A percentile compares a stretch with the other conserved stretches of the same genome.
Evolutionary conservation across 2,329 filamentous ascomycete species (phyloP).

Genomic region (Fusarium proliferatum): DNA sequence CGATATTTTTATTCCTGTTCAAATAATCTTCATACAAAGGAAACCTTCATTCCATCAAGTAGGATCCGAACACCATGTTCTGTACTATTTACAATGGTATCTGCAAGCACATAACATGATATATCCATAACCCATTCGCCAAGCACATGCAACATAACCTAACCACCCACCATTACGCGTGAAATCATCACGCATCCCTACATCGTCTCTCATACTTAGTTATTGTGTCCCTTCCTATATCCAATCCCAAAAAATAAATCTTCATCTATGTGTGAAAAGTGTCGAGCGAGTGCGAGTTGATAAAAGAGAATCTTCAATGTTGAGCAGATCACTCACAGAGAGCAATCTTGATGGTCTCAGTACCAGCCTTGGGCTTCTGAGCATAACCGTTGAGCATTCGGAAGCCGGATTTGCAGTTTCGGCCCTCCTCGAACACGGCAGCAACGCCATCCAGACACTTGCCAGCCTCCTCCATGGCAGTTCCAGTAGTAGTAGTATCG

Average conservation of each 20-base stretch:
- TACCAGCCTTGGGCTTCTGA: constrained; percentile 64
- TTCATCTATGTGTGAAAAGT: constrained; percentile 28
- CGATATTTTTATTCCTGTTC: neutral
- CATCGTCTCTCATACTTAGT: constrained; percentile 31
- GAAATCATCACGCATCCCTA: constrained; percentile 36
- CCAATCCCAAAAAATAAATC: constrained; percentile 7
- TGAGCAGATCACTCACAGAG: constrained; percentile 40
- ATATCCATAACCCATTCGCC: constrained; percentile 43
- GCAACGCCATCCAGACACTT: constrained; percentile 70
- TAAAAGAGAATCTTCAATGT: constrained; percentile 39
- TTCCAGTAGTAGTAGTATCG: constrained; percentile 63
- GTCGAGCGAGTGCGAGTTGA: constrained; percentile 25
- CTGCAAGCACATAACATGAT: constrained; percentile 35
- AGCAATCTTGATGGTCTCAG: constrained; percentile 54
- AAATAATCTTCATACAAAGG: neutral
- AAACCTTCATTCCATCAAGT: constrained; percentile 21
- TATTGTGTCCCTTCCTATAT: constrained; percentile 20
- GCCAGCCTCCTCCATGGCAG: constrained; percentile 65
- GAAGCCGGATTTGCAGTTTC: constrained; percentile 68
- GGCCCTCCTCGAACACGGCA: constrained; percentile 72
- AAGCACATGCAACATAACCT: constrained; percentile 17
- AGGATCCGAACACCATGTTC: constrained; percentile 26
- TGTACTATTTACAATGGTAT: constrained; percentile 38
- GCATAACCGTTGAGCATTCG: constrained; percentile 72
- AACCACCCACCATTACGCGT: constrained; percentile 23